phyloP scores from a whole-genome alignment of 1,284 basidiomycete genomes.

The Puccinia brachypodii region DNA sequence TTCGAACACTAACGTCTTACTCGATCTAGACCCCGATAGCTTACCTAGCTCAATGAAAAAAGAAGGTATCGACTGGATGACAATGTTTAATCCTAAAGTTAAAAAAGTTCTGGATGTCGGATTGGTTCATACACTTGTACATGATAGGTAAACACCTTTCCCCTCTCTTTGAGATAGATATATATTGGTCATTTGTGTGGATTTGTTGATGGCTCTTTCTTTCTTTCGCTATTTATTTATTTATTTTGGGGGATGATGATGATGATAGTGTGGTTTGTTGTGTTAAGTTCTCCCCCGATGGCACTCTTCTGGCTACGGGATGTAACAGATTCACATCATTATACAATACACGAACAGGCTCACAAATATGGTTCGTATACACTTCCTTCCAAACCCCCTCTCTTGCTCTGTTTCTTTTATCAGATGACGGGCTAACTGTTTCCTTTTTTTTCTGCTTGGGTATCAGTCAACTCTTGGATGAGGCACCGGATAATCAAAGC shows the following conservation, averaged over 20 bases:
- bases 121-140: constrained; percentile 83
- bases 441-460: background rate
- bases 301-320: constrained; percentile 82
- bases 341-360: constrained; percentile 80
- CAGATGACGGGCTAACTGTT: background rate
- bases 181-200: too few relatives aligned
- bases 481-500: constrained; percentile 60
- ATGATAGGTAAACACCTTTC: constrained; percentile 69
- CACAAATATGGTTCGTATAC: constrained; percentile 70
- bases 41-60: constrained; percentile 65
- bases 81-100: constrained; percentile 82
- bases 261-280: constrained; percentile 89
- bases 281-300: constrained; percentile 84
- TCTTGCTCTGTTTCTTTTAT: background rate
- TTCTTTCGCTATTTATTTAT: too few relatives aligned
- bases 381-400: constrained; percentile 50
- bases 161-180: too few relatives aligned
- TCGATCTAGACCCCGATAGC: constrained; percentile 61
- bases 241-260: too few relatives aligned
- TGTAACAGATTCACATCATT: constrained; percentile 89
- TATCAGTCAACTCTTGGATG: constrained; percentile 68
- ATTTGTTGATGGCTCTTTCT: too few relatives aligned
- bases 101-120: constrained; percentile 81
- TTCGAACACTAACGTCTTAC: constrained; percentile 55
- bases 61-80: constrained; percentile 91